Evolutionary conservation across 768 basidiomycete species (phyloP).

Genomic region (Agrocybe chaxingu): DNA sequence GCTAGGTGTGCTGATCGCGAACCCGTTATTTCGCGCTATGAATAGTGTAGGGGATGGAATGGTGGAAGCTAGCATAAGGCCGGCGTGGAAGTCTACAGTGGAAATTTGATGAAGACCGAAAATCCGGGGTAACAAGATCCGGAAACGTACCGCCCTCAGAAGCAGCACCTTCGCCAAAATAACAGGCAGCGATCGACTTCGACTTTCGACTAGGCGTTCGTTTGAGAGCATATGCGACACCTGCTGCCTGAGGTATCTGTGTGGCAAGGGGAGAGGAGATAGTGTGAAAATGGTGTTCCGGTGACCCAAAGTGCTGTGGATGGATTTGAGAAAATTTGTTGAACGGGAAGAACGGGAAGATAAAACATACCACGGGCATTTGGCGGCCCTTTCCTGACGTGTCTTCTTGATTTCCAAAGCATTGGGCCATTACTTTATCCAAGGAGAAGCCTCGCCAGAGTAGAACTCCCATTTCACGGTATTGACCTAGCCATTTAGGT

Average conservation of each 20-base stretch:
- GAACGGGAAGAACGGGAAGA: neutral
- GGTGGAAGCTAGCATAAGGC: constrained; percentile 75
- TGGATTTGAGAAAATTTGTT: constrained; percentile 9
- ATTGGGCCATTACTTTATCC: constrained; percentile 85
- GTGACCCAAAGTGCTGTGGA: constrained; percentile 79
- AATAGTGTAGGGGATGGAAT: constrained; percentile 72
- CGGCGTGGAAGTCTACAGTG: constrained; percentile 83
- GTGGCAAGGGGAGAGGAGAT: constrained; percentile 94
- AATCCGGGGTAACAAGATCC: neutral
- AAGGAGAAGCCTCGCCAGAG: constrained; percentile 83
- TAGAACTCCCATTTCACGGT: constrained; percentile 89
- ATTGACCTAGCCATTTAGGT: constrained; percentile 59
- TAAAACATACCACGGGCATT: constrained; percentile 81
- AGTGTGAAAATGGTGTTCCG: constrained; percentile 83
- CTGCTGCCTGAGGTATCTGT: constrained; percentile 93
- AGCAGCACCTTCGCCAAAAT: constrained; percentile 92
- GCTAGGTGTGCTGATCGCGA: constrained; percentile 92
- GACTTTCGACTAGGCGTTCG: constrained; percentile 67
- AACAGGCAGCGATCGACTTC: constrained; percentile 80
- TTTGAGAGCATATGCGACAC: constrained; percentile 86
- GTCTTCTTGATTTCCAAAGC: constrained; percentile 86
- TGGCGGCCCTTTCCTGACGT: constrained; percentile 80
- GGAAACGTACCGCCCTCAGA: constrained; percentile 68
- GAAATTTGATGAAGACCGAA: constrained; percentile 1
- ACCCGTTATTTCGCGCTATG: constrained; percentile 83